Evolutionary conservation across 345 rosid genomes (phyloP).

Genomic region (Populus nigra): DNA sequence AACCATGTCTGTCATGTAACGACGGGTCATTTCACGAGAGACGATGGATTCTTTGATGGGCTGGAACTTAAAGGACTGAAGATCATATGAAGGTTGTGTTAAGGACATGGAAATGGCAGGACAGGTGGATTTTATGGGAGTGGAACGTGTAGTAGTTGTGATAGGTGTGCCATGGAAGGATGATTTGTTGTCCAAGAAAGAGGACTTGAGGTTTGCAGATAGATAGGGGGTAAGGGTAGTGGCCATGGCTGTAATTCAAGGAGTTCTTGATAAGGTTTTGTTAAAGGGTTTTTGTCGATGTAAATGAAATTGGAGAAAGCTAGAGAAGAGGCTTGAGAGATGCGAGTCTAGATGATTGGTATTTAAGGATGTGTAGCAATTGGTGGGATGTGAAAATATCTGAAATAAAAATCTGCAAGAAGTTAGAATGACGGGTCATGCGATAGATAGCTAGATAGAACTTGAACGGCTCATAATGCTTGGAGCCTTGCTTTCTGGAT

Average conservation of each 20-base stretch:
- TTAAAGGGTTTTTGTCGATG: neutral
- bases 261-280: neutral
- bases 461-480: neutral
- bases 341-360: neutral
- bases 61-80: constrained; percentile 18
- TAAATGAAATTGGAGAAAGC: neutral
- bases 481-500: neutral
- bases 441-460: neutral
- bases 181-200: neutral
- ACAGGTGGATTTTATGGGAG: constrained; percentile 2
- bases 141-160: constrained; percentile 1
- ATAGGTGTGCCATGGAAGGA: constrained; percentile 4
- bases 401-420: neutral
- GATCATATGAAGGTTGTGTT: constrained; percentile 11
- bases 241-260: constrained; percentile 5
- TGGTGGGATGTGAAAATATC: neutral
- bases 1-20: constrained; percentile 30
- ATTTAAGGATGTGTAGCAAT: neutral
- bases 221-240: neutral
- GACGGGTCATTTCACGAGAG: constrained; percentile 26
- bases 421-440: neutral
- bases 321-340: neutral
- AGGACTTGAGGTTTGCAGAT: neutral
- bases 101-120: constrained; percentile 1
- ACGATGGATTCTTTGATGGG: constrained; percentile 26